Conservation (phyloP, 1,284 basidiomycete genomes). For the Mycena citricolor region DNA sequence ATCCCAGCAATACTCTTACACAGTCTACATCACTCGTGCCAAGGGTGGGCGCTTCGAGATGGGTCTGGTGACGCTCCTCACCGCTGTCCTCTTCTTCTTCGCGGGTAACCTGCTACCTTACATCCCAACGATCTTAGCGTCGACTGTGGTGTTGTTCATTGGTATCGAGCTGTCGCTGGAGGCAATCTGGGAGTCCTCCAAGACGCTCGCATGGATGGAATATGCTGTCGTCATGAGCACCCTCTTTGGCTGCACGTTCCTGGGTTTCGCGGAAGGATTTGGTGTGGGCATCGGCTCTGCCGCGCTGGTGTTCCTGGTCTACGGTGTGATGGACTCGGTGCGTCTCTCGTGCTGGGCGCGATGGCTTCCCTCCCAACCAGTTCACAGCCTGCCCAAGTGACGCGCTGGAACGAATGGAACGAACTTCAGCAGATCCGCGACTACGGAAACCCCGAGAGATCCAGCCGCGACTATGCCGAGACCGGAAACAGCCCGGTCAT, state of each 20-base stretch:
- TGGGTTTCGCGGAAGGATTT: constrained; percentile 29
- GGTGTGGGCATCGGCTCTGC: constrained; percentile 27
- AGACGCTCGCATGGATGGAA: constrained; percentile 24
- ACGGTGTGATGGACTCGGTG: constrained; percentile 28
- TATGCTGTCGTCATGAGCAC: constrained; percentile 26
- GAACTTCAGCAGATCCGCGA: constrained; percentile 10
- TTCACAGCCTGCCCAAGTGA: constrained; percentile 8
- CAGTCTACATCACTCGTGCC: constrained; percentile 26
- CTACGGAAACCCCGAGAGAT: constrained; percentile 7
- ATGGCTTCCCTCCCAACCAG: not conserved
- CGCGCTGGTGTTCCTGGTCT: constrained; percentile 23
- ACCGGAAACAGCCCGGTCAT: constrained; percentile 2
- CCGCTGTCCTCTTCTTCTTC: constrained; percentile 23
- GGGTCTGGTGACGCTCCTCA: constrained; percentile 20
- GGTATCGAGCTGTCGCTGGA: constrained; percentile 27
- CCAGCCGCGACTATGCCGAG: not conserved
- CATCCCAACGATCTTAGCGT: constrained; percentile 26
- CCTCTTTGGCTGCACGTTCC: constrained; percentile 24
- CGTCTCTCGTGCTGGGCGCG: not conserved
- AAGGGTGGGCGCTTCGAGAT: constrained; percentile 27
- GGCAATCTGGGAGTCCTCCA: constrained; percentile 27
- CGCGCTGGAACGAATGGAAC: constrained; percentile 17
- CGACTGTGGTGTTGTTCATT: constrained; percentile 26
- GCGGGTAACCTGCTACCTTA: constrained; percentile 24
- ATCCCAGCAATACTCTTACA: constrained; percentile 25